Base-by-base conservation (phyloP, 805 yeast genomes). In the Spathaspora hagerdaliae region DNA sequence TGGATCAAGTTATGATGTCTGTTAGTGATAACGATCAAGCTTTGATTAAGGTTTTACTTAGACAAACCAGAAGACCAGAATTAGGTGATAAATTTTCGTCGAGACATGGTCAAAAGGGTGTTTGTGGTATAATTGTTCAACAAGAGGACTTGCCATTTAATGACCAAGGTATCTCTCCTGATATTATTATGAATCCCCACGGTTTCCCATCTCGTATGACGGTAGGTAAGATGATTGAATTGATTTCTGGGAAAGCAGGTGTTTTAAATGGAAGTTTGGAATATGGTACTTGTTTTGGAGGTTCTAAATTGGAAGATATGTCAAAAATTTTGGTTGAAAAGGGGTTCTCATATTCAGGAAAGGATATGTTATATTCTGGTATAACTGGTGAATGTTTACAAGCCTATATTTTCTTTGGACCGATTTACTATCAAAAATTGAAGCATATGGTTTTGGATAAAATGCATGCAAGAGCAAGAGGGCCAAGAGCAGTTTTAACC, bases 171-270 rank as follows among this genome's bases (percentile, higher is more conserved):
- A 79, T 94, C 26, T 74, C 81, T 3, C 99, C 99, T 0, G 99
- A 92, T 70, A 91, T 92, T 53, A 92, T 92, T 59, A 92, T 92
- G 97, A 92, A 92, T 61, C 99, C 99, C 1, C 99, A 92, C 65
- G 99, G 97, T 73, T 94, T 92, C 84, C 99, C 99, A 51, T 92
- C 98, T 32, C 96, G 99, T 79, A 94, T 94, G 99, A 94, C 99
- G 35, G 98, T 94, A 14, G 99, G 99, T 48, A 94, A 94, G 68
- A 92, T 94, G 98, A 82, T 94, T 54, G 99, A 94, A 66, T 75
- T 92, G 51, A 86, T 94, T 24, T 86, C 96, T 31, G 99, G 99
- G 55, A 94, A 94, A 62, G 99, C 98, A 0, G 99, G 99, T 64
- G 97, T 94, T 35, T 69, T 94, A 55, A 86, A 88, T 56, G 99